phyloP scores from a whole-genome alignment of 495 filamentous ascomycete species.

The Aspergillus ellipticus region DNA sequence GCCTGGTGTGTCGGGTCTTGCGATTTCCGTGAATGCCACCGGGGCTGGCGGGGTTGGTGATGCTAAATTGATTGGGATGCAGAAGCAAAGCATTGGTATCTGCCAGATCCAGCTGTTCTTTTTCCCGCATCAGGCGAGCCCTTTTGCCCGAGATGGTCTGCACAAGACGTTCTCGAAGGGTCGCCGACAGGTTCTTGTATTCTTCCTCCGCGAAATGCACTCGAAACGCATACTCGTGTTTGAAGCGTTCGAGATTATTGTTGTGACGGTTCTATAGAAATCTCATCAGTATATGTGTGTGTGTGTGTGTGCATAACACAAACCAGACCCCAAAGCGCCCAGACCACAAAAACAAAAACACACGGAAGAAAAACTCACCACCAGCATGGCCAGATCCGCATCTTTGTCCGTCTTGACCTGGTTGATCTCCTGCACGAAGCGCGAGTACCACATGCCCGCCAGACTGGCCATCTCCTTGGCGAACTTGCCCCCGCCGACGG shows the following conservation, averaged over 20 bases:
- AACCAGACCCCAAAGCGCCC: neutral
- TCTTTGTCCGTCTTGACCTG: conserved; percentile 80
- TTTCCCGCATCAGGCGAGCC: conserved; percentile 74
- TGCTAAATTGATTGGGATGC: conserved; percentile 88
- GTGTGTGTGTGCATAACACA: neutral
- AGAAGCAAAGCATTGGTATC: conserved; percentile 85
- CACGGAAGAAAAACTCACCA: conserved; percentile 56
- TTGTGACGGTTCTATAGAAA: conserved; percentile 37
- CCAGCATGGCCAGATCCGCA: conserved; percentile 66
- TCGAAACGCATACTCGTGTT: conserved; percentile 45
- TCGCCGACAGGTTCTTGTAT: conserved; percentile 69
- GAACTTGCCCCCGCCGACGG: conserved; percentile 50
- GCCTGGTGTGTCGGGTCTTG: conserved; percentile 77
- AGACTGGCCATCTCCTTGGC: conserved; percentile 58
- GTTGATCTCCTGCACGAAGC: conserved; percentile 81
- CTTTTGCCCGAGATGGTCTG: conserved; percentile 73
- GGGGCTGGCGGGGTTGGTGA: conserved; percentile 74
- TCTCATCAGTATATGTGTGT: conserved; percentile 11
- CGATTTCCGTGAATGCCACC: conserved; percentile 76
- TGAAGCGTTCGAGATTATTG: conserved; percentile 37
- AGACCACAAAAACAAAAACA: neutral
- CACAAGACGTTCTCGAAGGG: conserved; percentile 79
- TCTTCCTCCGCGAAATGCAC: conserved; percentile 77
- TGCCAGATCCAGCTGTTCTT: conserved; percentile 81
- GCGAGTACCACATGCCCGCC: conserved; percentile 74